These are phyloP conservation scores for Annulohypoxylon nitens DNA, from an alignment of 495 filamentous ascomycete species.

Conservation along the genomic window DNA sequence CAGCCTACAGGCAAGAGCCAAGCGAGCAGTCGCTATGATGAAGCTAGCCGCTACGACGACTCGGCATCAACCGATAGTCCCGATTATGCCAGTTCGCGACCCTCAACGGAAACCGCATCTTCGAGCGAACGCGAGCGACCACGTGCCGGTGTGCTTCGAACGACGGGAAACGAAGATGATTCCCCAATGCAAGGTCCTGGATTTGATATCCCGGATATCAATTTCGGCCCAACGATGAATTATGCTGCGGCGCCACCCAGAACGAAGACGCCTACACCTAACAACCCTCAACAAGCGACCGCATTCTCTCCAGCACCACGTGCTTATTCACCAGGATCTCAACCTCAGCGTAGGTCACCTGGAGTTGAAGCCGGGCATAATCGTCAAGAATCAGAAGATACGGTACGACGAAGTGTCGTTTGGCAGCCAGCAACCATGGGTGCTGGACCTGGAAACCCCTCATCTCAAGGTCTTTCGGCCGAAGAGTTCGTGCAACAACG, in stretches of 20 bases:
- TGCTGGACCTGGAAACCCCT: slow-evolving; percentile 58
- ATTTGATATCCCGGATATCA: slow-evolving; percentile 77
- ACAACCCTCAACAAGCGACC: slow-evolving; percentile 42
- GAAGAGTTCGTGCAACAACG: slow-evolving; percentile 93
- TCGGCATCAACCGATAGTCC: slow-evolving; percentile 63
- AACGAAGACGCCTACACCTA: slow-evolving; percentile 39
- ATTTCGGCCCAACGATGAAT: slow-evolving; percentile 89
- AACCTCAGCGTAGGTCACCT: slow-evolving; percentile 56
- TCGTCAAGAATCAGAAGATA: slow-evolving; percentile 62
- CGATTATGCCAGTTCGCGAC: slow-evolving; percentile 78
- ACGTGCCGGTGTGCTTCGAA: slow-evolving; percentile 85
- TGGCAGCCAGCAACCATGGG: slow-evolving; percentile 79
- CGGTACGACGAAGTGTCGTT: slow-evolving; percentile 70
- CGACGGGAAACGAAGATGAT: slow-evolving; percentile 73
- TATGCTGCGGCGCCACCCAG: slow-evolving; percentile 59
- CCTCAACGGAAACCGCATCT: slow-evolving; percentile 71
- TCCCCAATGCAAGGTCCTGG: slow-evolving; percentile 25
- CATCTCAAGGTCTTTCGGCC: slow-evolving; percentile 61
- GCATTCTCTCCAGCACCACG: slow-evolving; percentile 57
- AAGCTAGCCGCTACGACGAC: slow-evolving; percentile 62
- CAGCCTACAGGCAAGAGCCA: slow-evolving; percentile 56
- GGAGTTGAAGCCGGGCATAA: slow-evolving; percentile 54
- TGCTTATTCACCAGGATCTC: slow-evolving; percentile 57
- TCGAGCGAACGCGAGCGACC: slow-evolving; percentile 71
- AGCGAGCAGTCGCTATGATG: slow-evolving; percentile 59